Evolutionary conservation across 148 eudicot species (phyloP).

Genomic region (Vaccinium macrocarpon): DNA sequence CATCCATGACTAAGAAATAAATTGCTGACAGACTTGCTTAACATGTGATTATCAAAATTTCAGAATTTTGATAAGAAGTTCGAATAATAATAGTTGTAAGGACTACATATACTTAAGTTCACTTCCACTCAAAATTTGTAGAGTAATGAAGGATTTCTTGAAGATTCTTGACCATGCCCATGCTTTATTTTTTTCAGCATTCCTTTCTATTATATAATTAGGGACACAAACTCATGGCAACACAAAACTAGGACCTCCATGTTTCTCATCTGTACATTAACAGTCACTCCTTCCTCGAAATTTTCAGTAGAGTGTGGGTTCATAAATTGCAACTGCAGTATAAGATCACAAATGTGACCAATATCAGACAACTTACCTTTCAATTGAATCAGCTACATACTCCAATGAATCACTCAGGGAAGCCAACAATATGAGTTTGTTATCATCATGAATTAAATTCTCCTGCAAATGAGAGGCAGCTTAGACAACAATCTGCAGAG

Average conservation of each 20-base stretch:
- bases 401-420: constrained; percentile 96
- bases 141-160: too few relatives aligned
- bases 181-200: too few relatives aligned
- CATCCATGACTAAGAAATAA: neutral
- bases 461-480: constrained; percentile 53
- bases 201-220: too few relatives aligned
- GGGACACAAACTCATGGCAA: neutral
- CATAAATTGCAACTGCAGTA: neutral
- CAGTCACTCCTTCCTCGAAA: neutral
- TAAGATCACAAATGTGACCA: constrained; percentile 12
- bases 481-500: neutral
- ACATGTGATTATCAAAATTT: neutral
- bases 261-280: neutral
- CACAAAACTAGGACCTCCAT: neutral
- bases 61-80: neutral
- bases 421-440: constrained; percentile 86
- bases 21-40: neutral
- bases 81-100: neutral
- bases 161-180: too few relatives aligned
- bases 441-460: constrained; percentile 90
- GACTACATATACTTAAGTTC: too few relatives aligned
- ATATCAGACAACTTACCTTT: constrained; percentile 53
- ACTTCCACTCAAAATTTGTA: too few relatives aligned
- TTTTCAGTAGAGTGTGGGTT: constrained; percentile 1
- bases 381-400: constrained; percentile 98